Evolutionary conservation across 2,329 filamentous ascomycete species (phyloP).

Genomic region (Pseudogymnoascus sp.): DNA sequence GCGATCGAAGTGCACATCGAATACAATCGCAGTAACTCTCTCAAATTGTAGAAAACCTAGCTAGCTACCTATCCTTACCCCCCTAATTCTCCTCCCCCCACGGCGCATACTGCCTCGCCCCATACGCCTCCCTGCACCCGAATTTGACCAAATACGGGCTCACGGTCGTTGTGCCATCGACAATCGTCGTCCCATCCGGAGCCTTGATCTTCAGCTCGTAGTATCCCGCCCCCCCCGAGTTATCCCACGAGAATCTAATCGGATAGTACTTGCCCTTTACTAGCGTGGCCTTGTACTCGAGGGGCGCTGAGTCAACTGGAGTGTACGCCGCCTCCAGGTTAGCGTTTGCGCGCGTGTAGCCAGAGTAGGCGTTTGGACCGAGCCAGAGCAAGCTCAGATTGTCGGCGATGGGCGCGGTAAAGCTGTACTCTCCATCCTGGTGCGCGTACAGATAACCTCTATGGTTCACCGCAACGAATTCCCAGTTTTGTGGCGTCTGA

Average conservation of each 20-base stretch:
- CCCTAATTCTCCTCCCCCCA: neutral
- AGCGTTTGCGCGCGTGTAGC: constrained; percentile 18
- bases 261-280: neutral
- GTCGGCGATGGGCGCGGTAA: constrained; percentile 18
- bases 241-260: neutral
- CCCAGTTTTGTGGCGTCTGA: constrained; percentile 8
- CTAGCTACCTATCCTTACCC: neutral
- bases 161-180: neutral
- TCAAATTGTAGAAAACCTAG: neutral
- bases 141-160: constrained; percentile 5
- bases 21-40: neutral
- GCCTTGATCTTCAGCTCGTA: constrained; percentile 2
- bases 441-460: constrained; percentile 16
- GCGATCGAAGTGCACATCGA: constrained; percentile 25
- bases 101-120: neutral
- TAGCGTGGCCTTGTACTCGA: neutral
- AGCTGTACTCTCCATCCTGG: constrained; percentile 20
- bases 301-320: neutral
- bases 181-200: constrained; percentile 6
- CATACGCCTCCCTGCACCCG: neutral
- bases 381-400: constrained; percentile 22
- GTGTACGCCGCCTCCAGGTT: constrained; percentile 8
- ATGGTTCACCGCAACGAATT: constrained; percentile 16
- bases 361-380: constrained; percentile 17
- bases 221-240: neutral